Base-by-base conservation (phyloP, 306 rosid genomes). In the Dalbergia oliveri region DNA sequence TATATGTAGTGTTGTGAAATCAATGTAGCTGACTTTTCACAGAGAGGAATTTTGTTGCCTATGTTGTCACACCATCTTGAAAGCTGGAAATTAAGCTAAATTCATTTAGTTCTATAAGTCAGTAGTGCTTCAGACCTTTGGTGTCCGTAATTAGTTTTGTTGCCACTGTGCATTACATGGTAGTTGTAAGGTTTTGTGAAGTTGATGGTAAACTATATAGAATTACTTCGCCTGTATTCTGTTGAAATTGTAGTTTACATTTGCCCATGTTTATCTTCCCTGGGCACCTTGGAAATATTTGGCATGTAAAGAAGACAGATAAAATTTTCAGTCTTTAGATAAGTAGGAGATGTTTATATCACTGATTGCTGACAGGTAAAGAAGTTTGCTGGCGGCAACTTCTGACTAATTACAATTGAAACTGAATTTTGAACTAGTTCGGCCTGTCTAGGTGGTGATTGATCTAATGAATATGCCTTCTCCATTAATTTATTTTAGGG, bases 121-220 rank as follows among this genome's bases (percentile, higher is more conserved):
- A 41, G 45, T 75, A 49, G 14, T 75, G 72, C 13, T 73, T 63
- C 12, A 45, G 49, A 15, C 31, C 23, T 31, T 69, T 37, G 39
- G 21, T 58, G 47, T 59, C 34, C n/a, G 3, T 44, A 11, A 43
- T 49, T 59, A 44, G 33, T 76, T 47, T 64, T 62, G 18, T 19
- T 63, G 18, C 63, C 35, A 13, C 37, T 21, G 8, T n/a, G 41
- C 16, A 19, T 61, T 62, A 4, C 79, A 75, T n/a, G n/a, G 45
- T 21, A 26, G 41, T 50, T 34, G 56, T 39, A 23, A 65, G 21
- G 65, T 39, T 41, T 21, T 66, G 41, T 26, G 56, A 76, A 50
- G 18, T 50, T 19, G 49, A 35, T 49, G 9, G 16, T 13, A 16
- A 44, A 43, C n/a, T 49, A 35, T 71, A 11, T 73, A 50, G 13